Percentiles rank a stretch among this genome's conserved stretches.
Conservation (phyloP, 805 yeast genomes). For the Metschnikowia orientalis region DNA sequence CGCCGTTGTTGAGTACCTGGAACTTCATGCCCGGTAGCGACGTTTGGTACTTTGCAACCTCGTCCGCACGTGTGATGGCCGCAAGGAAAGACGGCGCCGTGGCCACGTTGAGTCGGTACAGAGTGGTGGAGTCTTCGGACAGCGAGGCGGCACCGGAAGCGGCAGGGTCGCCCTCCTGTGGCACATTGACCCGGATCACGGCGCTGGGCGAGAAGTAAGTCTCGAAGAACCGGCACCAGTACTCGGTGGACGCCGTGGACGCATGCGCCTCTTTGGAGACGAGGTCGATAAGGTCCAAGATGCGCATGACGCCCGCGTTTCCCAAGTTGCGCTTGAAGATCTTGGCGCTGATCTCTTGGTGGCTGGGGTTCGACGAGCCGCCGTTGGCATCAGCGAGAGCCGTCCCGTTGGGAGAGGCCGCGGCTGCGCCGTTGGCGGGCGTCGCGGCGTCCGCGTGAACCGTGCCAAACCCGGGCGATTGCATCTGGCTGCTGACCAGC, state of each 20-base stretch:
- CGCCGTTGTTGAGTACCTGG: slow-evolving; percentile 39
- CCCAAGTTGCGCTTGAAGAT: slow-evolving; percentile 38
- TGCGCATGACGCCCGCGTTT: slow-evolving; percentile 38
- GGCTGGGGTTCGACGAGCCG: slow-evolving; percentile 7
- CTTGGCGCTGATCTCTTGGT: slow-evolving; percentile 21
- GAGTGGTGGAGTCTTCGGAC: slow-evolving; percentile 18
- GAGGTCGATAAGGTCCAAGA: slow-evolving; percentile 38
- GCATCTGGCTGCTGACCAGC: neutral
- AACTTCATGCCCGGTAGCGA: slow-evolving; percentile 35
- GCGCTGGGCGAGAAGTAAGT: slow-evolving; percentile 32
- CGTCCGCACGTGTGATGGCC: slow-evolving; percentile 47
- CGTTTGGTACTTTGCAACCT: slow-evolving; percentile 24
- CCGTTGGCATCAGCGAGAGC: neutral
- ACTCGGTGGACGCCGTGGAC: slow-evolving; percentile 26
- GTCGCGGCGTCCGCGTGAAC: too few species aligned
- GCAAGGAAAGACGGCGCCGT: slow-evolving; percentile 62
- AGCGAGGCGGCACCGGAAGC: slow-evolving; percentile 4
- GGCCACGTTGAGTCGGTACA: slow-evolving; percentile 59
- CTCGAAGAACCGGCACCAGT: slow-evolving; percentile 35
- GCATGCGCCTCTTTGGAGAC: slow-evolving; percentile 31
- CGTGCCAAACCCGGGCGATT: neutral
- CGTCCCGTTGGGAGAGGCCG: neutral
- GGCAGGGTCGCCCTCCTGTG: slow-evolving; percentile 7
- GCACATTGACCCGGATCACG: slow-evolving; percentile 26
- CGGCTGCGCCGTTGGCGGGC: too few species aligned